Base-by-base conservation (phyloP, 1,139 yeast species). In the Hyphopichia pseudoburtonii region DNA sequence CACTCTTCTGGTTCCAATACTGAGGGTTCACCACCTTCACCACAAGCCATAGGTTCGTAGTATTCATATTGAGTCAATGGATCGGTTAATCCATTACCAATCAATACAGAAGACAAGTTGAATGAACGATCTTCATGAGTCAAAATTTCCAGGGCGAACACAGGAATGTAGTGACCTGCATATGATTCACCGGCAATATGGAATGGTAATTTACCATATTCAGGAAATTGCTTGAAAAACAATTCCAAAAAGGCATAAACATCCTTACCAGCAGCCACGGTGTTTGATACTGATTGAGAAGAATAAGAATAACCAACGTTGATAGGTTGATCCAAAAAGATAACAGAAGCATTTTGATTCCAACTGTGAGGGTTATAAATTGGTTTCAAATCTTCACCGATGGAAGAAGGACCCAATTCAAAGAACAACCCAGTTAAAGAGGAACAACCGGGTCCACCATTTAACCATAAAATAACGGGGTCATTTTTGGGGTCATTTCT, bases 101-200 rank as follows among this genome's bases (percentile, higher is more conserved):
- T 90, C 64, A 92, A 67, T 30, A 92, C 88, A 5, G 97, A 87
- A 18, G 90, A 75, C 58, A 92, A 76, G 61, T 89, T 80, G 70
- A 92, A 90, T 43, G 80, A 73, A 61, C 95, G 83, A 53, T 86
- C 88, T 23, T 61, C 60, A 58, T 88, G 95, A 17, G 80, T 73
- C 54, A 89, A 66, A 50, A 92, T 90, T 64, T 90, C 96, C 35
- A 83, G 66, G 17, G 97, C 96, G 60, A 92, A 86, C 8, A 81
- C 90, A 23, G 97, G 98, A 50, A 92, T 89, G 64, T 92, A 92
- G 63, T 92, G 97, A 45, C 98, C 98, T 39, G 96, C 98, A 59
- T 92, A 92, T n/a, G 96, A 87, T 67, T 92, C 97, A 52, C 97
- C 98, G 33, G 97, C 95, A 64, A 92, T 89, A 65, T 90, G 97